phyloP scores from a whole-genome alignment of 371 early-diverging fungal species.

The Vairimorpha ceranae region DNA sequence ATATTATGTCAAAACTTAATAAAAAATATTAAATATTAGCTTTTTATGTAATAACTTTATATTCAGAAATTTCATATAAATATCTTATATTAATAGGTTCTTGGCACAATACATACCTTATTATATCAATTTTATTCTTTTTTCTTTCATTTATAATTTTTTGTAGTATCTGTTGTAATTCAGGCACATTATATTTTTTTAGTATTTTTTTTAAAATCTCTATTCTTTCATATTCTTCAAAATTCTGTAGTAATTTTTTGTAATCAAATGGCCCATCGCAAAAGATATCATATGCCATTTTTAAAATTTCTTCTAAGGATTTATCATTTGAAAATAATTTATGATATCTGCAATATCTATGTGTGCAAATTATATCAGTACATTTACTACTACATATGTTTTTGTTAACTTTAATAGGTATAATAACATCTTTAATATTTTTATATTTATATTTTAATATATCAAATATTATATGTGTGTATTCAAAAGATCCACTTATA shows the following conservation, averaged over 20 bases:
- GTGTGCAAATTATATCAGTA: not conserved
- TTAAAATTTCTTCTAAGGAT: not conserved
- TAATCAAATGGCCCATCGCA: not conserved
- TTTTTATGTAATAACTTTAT: too few species aligned
- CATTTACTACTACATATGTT: not conserved
- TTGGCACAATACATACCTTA: not conserved
- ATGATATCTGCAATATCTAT: not conserved
- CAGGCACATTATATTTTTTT: not conserved
- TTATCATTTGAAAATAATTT: not conserved
- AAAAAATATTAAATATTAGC: too few species aligned
- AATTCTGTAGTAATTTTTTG: not conserved
- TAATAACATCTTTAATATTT: not conserved
- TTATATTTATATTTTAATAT: not conserved
- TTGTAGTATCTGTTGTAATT: not conserved
- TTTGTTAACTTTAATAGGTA: not conserved
- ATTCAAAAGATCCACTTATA: not conserved
- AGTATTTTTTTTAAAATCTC: not conserved
- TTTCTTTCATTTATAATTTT: not conserved
- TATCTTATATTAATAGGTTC: not conserved
- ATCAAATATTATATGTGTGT: not conserved
- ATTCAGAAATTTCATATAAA: conserved; percentile 6
- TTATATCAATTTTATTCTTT: not conserved
- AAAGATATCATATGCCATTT: not conserved
- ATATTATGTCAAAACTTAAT: too few species aligned
- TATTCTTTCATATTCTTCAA: not conserved